Evolutionary conservation across 257 asterid species (phyloP).

Genomic region (Verbascum thapsus): DNA sequence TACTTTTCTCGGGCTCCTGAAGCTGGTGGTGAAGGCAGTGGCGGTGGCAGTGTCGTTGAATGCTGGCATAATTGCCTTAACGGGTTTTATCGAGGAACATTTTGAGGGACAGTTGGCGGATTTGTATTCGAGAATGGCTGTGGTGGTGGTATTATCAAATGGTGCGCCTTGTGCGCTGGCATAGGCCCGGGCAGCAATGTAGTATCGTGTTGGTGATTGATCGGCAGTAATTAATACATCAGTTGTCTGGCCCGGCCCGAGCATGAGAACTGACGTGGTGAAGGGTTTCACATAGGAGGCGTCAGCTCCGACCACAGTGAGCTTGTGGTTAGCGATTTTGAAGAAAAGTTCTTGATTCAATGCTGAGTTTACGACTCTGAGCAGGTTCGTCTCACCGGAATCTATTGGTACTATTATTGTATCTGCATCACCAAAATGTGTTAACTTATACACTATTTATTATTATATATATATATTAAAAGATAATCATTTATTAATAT

Average conservation of each 20-base stretch:
- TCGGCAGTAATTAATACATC: slow-evolving; percentile 77
- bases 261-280: slow-evolving; percentile 80
- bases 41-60: slow-evolving; percentile 79
- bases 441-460: background rate
- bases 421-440: slow-evolving; percentile 42
- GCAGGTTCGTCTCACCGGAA: slow-evolving; percentile 72
- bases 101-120: slow-evolving; percentile 57
- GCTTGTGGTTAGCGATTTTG: slow-evolving; percentile 74
- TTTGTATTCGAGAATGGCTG: slow-evolving; percentile 79
- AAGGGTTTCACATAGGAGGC: slow-evolving; percentile 82
- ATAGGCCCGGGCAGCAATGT: slow-evolving; percentile 88
- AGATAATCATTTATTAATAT: no score
- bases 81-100: slow-evolving; percentile 43
- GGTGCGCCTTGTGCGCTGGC: slow-evolving; percentile 86
- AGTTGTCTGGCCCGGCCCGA: slow-evolving; percentile 96
- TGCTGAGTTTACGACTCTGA: slow-evolving; percentile 74
- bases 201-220: slow-evolving; percentile 71
- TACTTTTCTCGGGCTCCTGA: slow-evolving; percentile 60
- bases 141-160: slow-evolving; percentile 88
- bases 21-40: slow-evolving; percentile 66
- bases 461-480: no score
- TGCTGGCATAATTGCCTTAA: slow-evolving; percentile 63
- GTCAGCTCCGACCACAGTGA: slow-evolving; percentile 91
- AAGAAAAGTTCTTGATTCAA: slow-evolving; percentile 91
- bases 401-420: slow-evolving; percentile 54